Conservation (phyloP, 2,329 filamentous ascomycete genomes). For the Penicillium sp. region DNA sequence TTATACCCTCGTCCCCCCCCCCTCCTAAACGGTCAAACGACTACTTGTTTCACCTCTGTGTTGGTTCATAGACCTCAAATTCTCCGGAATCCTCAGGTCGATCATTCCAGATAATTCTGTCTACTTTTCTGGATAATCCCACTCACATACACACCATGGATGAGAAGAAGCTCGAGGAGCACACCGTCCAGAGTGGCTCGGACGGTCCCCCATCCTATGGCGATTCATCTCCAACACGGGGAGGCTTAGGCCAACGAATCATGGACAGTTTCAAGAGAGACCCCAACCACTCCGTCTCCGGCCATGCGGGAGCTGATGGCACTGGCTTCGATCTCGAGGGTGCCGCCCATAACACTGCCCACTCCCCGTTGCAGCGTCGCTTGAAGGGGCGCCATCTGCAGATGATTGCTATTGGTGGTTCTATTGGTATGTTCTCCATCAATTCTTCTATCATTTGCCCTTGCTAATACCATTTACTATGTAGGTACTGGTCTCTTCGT, state of each 20-base stretch:
- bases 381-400: conserved; percentile 84
- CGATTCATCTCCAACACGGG: conserved; percentile 27
- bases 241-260: conserved; percentile 31
- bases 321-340: conserved; percentile 63
- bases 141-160: conserved; percentile 28
- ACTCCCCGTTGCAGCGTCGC: conserved; percentile 71
- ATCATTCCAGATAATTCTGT: not conserved
- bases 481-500: conserved; percentile 81
- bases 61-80: not conserved
- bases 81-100: not conserved
- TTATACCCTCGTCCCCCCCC: conserved; percentile 5
- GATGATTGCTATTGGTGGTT: conserved; percentile 96
- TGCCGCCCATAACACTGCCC: conserved; percentile 63
- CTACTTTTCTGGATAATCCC: not conserved
- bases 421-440: conserved; percentile 61
- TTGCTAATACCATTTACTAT: conserved; percentile 15
- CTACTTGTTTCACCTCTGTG: not conserved
- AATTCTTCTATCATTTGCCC: not conserved
- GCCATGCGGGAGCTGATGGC: conserved; percentile 51
- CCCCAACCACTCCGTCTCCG: conserved; percentile 40
- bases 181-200: conserved; percentile 21
- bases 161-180: conserved; percentile 30
- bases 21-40: not conserved
- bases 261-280: conserved; percentile 48
- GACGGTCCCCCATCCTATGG: conserved; percentile 35